phyloP scores from a whole-genome alignment of 331 rosid genomes.

The Spiraea crenata region DNA sequence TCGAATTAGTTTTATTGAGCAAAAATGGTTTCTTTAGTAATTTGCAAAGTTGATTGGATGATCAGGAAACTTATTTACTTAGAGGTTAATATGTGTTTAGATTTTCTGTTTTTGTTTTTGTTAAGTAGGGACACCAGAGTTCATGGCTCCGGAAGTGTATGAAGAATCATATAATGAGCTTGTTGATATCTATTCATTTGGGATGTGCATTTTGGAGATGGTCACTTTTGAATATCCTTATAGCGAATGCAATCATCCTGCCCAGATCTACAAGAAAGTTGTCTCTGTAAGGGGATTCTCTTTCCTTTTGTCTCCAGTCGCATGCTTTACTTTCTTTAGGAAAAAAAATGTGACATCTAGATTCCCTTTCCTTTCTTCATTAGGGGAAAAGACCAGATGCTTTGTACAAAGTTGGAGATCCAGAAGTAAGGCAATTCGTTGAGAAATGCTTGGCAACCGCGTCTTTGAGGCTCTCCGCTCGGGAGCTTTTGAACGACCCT shows the following conservation, averaged over 20 bases:
- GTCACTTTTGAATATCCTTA: slow-evolving; percentile 95
- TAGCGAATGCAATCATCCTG: slow-evolving; percentile 93
- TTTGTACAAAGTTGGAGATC: slow-evolving; percentile 85
- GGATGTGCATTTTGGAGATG: slow-evolving; percentile 97
- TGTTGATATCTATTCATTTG: slow-evolving; percentile 95
- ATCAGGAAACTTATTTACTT: neutral
- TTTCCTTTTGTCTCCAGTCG: slow-evolving; percentile 21
- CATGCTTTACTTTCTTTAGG: neutral
- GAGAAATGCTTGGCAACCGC: slow-evolving; percentile 94
- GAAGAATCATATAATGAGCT: slow-evolving; percentile 91
- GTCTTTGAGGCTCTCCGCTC: slow-evolving; percentile 73
- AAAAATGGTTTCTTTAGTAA: neutral
- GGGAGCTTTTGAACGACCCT: slow-evolving; percentile 83
- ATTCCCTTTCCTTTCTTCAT: slow-evolving; percentile 25
- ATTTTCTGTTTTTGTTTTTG: neutral
- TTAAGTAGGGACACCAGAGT: slow-evolving; percentile 87
- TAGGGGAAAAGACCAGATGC: slow-evolving; percentile 94
- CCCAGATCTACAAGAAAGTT: slow-evolving; percentile 97
- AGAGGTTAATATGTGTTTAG: slow-evolving; percentile 12
- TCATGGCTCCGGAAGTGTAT: slow-evolving; percentile 99
- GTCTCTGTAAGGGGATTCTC: slow-evolving; percentile 72
- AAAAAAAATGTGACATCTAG: slow-evolving; percentile 14
- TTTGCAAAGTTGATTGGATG: slow-evolving; percentile 12
- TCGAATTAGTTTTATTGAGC: neutral
- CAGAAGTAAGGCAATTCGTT: slow-evolving; percentile 69